These are phyloP conservation scores for Plasmopara viticola DNA, from an alignment of 352 stramenopile species.

Conservation along the genomic window DNA sequence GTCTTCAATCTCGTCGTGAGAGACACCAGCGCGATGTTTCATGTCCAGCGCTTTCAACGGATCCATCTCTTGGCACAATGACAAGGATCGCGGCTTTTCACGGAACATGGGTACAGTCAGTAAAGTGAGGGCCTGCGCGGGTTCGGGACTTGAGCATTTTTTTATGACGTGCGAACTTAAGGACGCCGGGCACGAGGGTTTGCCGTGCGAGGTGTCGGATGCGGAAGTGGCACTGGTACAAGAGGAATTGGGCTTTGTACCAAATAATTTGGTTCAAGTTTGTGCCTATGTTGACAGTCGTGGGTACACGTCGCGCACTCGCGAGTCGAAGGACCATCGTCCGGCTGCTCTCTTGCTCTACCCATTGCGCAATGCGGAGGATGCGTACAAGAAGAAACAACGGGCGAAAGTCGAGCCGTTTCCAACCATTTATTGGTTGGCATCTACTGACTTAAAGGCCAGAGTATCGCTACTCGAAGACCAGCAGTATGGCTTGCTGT, in stretches of 20 bases:
- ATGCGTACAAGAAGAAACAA: constrained; percentile 58
- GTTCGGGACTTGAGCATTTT: no score
- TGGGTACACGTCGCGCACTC: constrained; percentile 7
- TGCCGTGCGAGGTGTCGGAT: constrained; percentile 29
- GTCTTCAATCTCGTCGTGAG: constrained; percentile 58
- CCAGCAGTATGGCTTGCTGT: constrained; percentile 35
- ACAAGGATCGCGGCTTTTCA: constrained; percentile 19
- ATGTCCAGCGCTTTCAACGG: constrained; percentile 61
- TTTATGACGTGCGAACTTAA: constrained; percentile 4
- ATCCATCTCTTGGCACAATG: constrained; percentile 33
- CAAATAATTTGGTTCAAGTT: constrained; percentile 46
- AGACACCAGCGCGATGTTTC: constrained; percentile 56
- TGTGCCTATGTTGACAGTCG: constrained; percentile 26
- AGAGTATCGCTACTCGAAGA: constrained; percentile 50
- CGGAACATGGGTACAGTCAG: constrained; percentile 7
- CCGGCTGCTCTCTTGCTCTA: constrained; percentile 50
- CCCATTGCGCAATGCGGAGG: constrained; percentile 44
- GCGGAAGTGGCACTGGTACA: constrained; percentile 26
- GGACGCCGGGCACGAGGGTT: constrained; percentile 29
- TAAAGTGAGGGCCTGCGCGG: constrained; percentile 1
- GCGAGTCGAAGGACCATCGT: constrained; percentile 1
- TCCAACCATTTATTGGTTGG: constrained; percentile 64
- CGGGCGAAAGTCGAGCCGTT: constrained; percentile 52
- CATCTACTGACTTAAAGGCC: constrained; percentile 37
- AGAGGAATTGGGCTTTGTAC: constrained; percentile 46